Base-by-base conservation (phyloP, 164 flowering plant species). In the Cinnamomum chago region DNA sequence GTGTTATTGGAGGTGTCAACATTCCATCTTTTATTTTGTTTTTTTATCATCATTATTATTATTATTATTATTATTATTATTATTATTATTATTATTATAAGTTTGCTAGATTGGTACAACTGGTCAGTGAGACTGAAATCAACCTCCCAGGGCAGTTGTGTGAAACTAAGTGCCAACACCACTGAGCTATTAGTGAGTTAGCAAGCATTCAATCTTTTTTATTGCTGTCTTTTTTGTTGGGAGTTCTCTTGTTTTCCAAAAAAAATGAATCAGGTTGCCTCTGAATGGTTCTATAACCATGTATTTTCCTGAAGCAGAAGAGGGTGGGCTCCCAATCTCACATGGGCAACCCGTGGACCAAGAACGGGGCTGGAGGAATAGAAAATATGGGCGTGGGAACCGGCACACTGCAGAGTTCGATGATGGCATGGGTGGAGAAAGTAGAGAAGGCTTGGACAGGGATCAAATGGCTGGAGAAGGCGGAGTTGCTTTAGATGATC, bases 281-380 rank as follows among this genome's bases (percentile, higher is more conserved):
- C 58, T 52, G 58, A 13, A 52, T 52, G 58, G 58, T 13, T 52
- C 17, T 13, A 52, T 17, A 12, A 17, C 18, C 14, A 52, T 55
- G 17, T 3, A 15, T 3, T 60, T 50, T 20, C 7, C 62, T 72
- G 58, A 28, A 64, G 51, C 73, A 86, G 89, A 79, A 86, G 89
- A 79, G 51, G 85, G 86, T 47, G 84, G 78, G 35, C 85, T 23
- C 5, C 83, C 58, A 23, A 80, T 80, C 62, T 72, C 83, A 47
- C 86, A 69, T 73, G 85, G 82, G n/a, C 87, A 79, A 40, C 73
- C 83, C 22, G 74, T 81, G 79, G 83, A 83, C 74, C 65, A 78
- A 79, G 83, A 79, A 69, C 77, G 79, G 74, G 80, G 78, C 1
- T 78, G 75, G 79, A 68, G 73, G 47, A 78, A 73, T 11, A 73